A percentile compares a stretch with the other conserved stretches of the same genome.
Evolutionary conservation across 768 basidiomycete genomes (phyloP).

Genomic region (Phallus indusiatus): DNA sequence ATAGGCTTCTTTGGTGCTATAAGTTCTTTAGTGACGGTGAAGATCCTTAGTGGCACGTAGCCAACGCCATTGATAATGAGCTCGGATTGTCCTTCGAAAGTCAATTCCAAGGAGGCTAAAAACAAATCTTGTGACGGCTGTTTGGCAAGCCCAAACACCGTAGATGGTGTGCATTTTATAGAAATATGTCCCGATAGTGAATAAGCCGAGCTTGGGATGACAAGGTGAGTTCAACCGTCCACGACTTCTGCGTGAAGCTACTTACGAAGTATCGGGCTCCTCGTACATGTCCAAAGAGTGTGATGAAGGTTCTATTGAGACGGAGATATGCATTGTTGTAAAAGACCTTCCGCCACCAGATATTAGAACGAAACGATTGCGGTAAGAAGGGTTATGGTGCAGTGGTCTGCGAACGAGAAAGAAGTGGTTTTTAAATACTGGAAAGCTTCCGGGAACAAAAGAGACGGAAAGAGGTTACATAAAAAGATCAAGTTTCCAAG

Average conservation of each 20-base stretch:
- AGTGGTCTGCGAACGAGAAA: background rate
- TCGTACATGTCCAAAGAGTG: constrained; percentile 62
- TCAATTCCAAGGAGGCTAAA: constrained; percentile 61
- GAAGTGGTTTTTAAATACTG: background rate
- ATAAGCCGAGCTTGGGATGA: constrained; percentile 60
- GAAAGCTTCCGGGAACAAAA: background rate
- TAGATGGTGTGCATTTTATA: constrained; percentile 50
- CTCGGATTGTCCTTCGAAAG: constrained; percentile 84
- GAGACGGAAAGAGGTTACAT: background rate
- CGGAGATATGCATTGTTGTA: constrained; percentile 50
- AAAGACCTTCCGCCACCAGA: constrained; percentile 9
- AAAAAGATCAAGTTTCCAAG: background rate
- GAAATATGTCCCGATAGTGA: constrained; percentile 79
- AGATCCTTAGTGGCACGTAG: constrained; percentile 63
- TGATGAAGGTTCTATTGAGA: constrained; percentile 54
- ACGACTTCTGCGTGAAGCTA: background rate
- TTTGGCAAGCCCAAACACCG: constrained; percentile 37
- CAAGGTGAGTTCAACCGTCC: background rate
- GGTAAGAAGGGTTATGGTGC: background rate
- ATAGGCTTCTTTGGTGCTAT: constrained; percentile 37
- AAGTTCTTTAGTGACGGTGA: constrained; percentile 56
- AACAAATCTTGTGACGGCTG: constrained; percentile 41
- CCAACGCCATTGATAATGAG: constrained; percentile 52
- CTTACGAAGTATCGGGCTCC: constrained; percentile 55
- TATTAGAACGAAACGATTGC: constrained; percentile 8